Conservation (phyloP, 306 rosid species). For the Sophora flavescens region DNA sequence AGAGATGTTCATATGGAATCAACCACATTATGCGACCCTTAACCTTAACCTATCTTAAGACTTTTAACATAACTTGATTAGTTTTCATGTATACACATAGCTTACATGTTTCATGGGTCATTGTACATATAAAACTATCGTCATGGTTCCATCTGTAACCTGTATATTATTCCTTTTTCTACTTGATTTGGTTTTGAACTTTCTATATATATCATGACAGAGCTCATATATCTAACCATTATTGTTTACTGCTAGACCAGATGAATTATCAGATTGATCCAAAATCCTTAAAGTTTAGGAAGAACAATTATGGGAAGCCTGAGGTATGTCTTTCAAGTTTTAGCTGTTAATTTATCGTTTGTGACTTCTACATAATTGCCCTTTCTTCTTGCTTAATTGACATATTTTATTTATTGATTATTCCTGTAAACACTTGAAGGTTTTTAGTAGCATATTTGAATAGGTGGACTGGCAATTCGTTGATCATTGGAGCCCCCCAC, state of each 20-base stretch:
- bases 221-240: conserved; percentile 51
- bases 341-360: conserved; percentile 11
- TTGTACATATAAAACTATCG: conserved; percentile 5
- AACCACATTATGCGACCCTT: too few species aligned
- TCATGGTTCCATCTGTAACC: conserved; percentile 7
- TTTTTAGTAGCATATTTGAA: conserved; percentile 44
- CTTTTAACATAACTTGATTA: too few species aligned
- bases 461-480: conserved; percentile 72
- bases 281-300: conserved; percentile 70
- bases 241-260: conserved; percentile 72
- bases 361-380: conserved; percentile 23
- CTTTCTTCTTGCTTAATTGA: conserved; percentile 22
- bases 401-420: conserved; percentile 17
- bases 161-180: conserved; percentile 18
- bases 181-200: conserved; percentile 35
- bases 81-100: too few species aligned
- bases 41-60: too few species aligned
- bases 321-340: conserved; percentile 80
- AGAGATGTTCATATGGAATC: too few species aligned
- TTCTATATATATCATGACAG: too few species aligned
- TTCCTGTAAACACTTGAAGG: conserved; percentile 32
- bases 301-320: conserved; percentile 83
- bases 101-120: too few species aligned
- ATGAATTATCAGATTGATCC: conserved; percentile 65
- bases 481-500: conserved; percentile 67